Evolutionary conservation across 495 filamentous ascomycete genomes (phyloP).

Genomic region (Lentithecium fluviatile): DNA sequence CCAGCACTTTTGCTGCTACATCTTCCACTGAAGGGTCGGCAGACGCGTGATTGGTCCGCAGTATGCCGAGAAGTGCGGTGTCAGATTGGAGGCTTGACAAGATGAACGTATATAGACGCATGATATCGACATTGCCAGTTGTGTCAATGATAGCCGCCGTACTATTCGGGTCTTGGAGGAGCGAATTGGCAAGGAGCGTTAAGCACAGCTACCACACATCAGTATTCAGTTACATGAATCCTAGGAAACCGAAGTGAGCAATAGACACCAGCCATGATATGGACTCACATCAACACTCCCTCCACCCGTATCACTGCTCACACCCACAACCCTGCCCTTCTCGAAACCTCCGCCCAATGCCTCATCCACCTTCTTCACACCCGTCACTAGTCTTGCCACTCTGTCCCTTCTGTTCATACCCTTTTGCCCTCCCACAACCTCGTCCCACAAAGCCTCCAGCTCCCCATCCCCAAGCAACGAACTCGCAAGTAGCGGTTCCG

Average conservation of each 20-base stretch:
- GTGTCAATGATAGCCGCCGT: conserved; percentile 40
- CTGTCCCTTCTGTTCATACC: background rate
- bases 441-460: conserved; percentile 7
- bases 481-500: conserved; percentile 17
- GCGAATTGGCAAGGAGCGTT: conserved; percentile 28
- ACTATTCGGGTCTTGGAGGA: conserved; percentile 24
- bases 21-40: conserved; percentile 11
- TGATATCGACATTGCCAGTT: conserved; percentile 37
- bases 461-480: conserved; percentile 9
- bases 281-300: conserved; percentile 27
- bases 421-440: background rate
- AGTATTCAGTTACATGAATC: background rate
- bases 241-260: background rate
- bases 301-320: conserved; percentile 29
- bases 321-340: conserved; percentile 16
- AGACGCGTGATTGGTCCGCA: background rate
- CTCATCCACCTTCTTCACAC: conserved; percentile 32
- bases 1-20: conserved; percentile 44
- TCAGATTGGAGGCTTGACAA: conserved; percentile 15
- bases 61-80: background rate
- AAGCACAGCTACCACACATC: conserved; percentile 20
- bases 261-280: background rate
- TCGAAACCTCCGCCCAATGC: conserved; percentile 35
- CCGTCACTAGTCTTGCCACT: conserved; percentile 11
- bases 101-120: conserved; percentile 27